Base-by-base conservation (phyloP, 2,329 filamentous ascomycete genomes). In the Ceratocystis destructans region DNA sequence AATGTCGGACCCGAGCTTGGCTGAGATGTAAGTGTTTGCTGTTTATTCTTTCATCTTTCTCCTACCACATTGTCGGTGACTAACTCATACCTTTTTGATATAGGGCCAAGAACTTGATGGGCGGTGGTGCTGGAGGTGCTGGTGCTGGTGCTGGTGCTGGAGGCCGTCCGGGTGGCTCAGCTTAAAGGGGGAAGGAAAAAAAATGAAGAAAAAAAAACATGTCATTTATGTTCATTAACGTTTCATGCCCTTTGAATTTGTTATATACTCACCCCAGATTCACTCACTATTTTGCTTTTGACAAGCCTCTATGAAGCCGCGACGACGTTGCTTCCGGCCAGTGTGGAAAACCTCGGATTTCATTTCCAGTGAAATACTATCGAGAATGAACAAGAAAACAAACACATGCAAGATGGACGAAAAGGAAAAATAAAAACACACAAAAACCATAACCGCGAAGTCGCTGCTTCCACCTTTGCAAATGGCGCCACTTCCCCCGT, bases 1-100 rank as follows among this genome's bases (percentile, higher is more conserved):
- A 76, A 96, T 99, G 94, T 87, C 86, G 70, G 94, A 99, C 74
- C 94, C 94, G 61, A 88, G 79, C 74, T 87, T 99, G 76, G 90
- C 90, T 57, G 90, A 96, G 67, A 91, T 97, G 92, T 95, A 78
- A 89, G 89, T 84, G 3, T 8, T 5, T 33, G 3, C 12, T 20
- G 25, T n/a, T 67, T 44, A 1, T 6, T 17, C 7, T 2, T 17
- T 50, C 5, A 3, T 41, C 6, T 64, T 22, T 33, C 63, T 44
- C 8, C 25, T 53, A 22, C 46, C 22, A 53, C 41, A 61, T 48
- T 64, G 59, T 57, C 45, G 61, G 45, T 69, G 25, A 31, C 59
- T 53, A 41, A 41, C 37, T 31, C 50, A 50, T 50, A 22, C 59
- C 64, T 20, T 61, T 33, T 6, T 66, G 45, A 33, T 37, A 28